phyloP scores from a whole-genome alignment of 495 filamentous ascomycete species.

The Penicillium verhagenii region DNA sequence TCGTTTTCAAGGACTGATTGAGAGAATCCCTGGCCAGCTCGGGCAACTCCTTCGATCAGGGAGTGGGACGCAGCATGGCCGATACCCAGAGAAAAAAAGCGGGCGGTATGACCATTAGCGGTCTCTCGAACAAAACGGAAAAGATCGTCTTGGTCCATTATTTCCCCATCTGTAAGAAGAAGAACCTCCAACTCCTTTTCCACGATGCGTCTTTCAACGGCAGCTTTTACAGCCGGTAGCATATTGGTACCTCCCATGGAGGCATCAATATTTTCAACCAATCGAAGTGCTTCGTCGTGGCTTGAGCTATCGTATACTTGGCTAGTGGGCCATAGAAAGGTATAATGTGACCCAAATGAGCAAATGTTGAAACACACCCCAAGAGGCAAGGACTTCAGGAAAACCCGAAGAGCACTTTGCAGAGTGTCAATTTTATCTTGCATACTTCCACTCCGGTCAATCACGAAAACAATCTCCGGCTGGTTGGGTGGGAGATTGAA shows the following conservation, averaged over 20 bases:
- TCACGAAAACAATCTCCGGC: conserved; percentile 69
- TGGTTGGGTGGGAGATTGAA: conserved; percentile 52
- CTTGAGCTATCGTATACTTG: conserved; percentile 51
- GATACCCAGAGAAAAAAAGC: conserved; percentile 16
- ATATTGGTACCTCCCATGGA: conserved; percentile 11
- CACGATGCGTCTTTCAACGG: neutral
- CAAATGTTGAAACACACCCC: conserved; percentile 74
- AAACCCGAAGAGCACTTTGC: conserved; percentile 58
- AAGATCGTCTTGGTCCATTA: neutral
- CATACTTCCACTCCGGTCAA: conserved; percentile 71
- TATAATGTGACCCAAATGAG: conserved; percentile 57
- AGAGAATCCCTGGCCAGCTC: conserved; percentile 12
- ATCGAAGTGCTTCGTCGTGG: conserved; percentile 48
- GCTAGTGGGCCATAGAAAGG: conserved; percentile 60
- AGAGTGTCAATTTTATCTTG: conserved; percentile 52
- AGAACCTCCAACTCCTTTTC: conserved; percentile 6
- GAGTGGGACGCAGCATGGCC: conserved; percentile 10
- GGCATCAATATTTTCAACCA: conserved; percentile 49
- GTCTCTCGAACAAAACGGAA: conserved; percentile 6
- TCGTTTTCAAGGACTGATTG: conserved; percentile 10
- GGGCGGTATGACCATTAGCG: neutral
- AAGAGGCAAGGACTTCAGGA: conserved; percentile 67
- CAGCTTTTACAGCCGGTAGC: neutral
- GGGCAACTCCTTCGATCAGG: conserved; percentile 11
- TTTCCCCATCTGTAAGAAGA: conserved; percentile 7